Base-by-base conservation (phyloP, 1,284 basidiomycete genomes). In the Heterobasidion parviporum region DNA sequence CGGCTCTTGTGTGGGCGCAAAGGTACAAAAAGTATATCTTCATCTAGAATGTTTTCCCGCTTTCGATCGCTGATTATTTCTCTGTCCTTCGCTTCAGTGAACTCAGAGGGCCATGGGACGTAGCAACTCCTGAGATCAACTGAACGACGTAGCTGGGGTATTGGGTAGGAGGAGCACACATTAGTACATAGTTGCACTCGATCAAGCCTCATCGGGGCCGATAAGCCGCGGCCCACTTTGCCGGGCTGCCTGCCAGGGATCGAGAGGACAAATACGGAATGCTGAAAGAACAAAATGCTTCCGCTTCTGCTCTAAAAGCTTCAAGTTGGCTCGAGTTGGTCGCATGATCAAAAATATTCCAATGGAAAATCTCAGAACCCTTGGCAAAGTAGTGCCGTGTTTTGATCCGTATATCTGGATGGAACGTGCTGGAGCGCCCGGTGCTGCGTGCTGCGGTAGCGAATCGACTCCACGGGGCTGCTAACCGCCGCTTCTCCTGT, bases 1-100 rank as follows among this genome's bases (percentile, higher is more conserved):
- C 72, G 34, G 72, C 87, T 47, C 72, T 92, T 35, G 78, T 92
- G 54, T 90, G 88, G 87, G 87, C 88, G 2, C 90, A 92, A 72
- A 80, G 78, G 65, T 89, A 82, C 72, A 92, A 92, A 74, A 92
- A 92, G 89, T 85, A 63, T 55, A 80, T 74, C 16, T 34, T 14
- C 8, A n/a, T n/a, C n/a, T 41, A 41, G 12, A 41, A 41, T 10
- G 26, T 26, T 16, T 44, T 43, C 41, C 38, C n/a, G 35, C 4
- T 54, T 16, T 18, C 43, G n/a, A 14, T 32, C 3, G 6, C 20
- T 34, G 6, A 41, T 52, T 8, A 38, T 20, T 45, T 36, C 43
- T 35, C 3, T 32, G 34, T 34, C 12, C 48, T n/a, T 51, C 41
- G 34, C 36, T 50, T 18, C 61, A 78, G 78, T 62, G 77, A 79